Percentiles rank a stretch among this genome's conserved stretches.
Conservation (phyloP, 116 monocot genomes). For the Trichopus zeylanicus region DNA sequence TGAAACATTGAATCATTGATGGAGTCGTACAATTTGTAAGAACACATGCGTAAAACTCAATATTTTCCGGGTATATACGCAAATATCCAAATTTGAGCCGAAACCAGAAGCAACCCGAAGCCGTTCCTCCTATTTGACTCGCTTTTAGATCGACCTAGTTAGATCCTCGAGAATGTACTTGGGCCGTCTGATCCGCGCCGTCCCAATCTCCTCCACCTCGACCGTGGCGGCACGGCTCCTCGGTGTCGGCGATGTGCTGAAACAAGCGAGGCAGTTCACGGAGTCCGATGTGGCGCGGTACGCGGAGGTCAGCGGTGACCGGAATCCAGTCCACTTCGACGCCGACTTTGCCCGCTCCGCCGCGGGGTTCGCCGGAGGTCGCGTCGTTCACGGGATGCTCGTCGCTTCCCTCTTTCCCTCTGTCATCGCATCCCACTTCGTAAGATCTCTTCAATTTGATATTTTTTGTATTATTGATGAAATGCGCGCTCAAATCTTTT, state of each 20-base stretch:
- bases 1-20: no score
- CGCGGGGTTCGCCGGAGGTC: constrained; percentile 49
- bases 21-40: no score
- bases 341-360: constrained; percentile 28
- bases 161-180: background rate
- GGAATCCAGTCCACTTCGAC: constrained; percentile 66
- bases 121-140: no score
- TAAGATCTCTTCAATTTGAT: constrained; percentile 16
- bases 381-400: constrained; percentile 85
- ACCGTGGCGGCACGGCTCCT: constrained; percentile 17
- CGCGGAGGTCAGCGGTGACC: constrained; percentile 57
- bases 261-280: constrained; percentile 35
- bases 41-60: no score
- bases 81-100: no score
- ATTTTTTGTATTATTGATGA: background rate
- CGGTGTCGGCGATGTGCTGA: constrained; percentile 44
- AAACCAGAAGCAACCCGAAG: no score
- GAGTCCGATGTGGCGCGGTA: constrained; percentile 42
- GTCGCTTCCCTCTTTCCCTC: constrained; percentile 81
- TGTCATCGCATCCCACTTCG: constrained; percentile 70
- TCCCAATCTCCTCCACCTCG: constrained; percentile 10
- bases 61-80: no score
- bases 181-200: constrained; percentile 1
- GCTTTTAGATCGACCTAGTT: no score
- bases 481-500: no score